Conservation (phyloP, 2,329 filamentous ascomycete genomes). For the Colletotrichum destructivum region DNA sequence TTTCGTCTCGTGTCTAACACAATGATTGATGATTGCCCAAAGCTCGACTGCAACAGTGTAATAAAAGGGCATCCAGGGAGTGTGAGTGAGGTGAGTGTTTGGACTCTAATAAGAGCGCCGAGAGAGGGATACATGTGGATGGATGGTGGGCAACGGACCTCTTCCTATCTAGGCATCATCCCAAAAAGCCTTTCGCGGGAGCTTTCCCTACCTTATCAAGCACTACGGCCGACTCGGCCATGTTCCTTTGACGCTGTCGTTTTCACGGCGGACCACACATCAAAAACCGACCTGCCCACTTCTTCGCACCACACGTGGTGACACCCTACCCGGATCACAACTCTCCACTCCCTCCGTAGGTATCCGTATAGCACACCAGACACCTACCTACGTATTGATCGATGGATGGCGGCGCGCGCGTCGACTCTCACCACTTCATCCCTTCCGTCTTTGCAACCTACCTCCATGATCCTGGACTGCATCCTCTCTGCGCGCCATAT, state of each 20-base stretch:
- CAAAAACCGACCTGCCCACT: slow-evolving; percentile 34
- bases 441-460: slow-evolving; percentile 26
- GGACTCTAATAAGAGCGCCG: neutral
- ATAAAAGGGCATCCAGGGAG: neutral
- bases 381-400: neutral
- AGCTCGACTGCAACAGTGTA: slow-evolving; percentile 7
- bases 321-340: slow-evolving; percentile 42
- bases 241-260: slow-evolving; percentile 28
- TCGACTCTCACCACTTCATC: neutral
- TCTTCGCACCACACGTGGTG: slow-evolving; percentile 41
- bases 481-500: slow-evolving; percentile 40
- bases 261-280: slow-evolving; percentile 22
- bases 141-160: neutral
- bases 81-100: too few species aligned
- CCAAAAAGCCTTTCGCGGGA: slow-evolving; percentile 5
- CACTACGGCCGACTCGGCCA: slow-evolving; percentile 12
- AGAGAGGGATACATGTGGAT: neutral
- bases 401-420: slow-evolving; percentile 24
- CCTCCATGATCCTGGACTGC: slow-evolving; percentile 27
- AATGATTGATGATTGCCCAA: neutral
- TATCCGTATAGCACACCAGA: too few species aligned
- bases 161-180: slow-evolving; percentile 14
- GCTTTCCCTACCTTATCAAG: slow-evolving; percentile 22
- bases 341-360: slow-evolving; percentile 28
- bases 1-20: neutral